A percentile compares a stretch with the other conserved stretches of the same genome.
Evolutionary conservation across 768 basidiomycete genomes (phyloP).

Genomic region (Hypholoma sublateritium): DNA sequence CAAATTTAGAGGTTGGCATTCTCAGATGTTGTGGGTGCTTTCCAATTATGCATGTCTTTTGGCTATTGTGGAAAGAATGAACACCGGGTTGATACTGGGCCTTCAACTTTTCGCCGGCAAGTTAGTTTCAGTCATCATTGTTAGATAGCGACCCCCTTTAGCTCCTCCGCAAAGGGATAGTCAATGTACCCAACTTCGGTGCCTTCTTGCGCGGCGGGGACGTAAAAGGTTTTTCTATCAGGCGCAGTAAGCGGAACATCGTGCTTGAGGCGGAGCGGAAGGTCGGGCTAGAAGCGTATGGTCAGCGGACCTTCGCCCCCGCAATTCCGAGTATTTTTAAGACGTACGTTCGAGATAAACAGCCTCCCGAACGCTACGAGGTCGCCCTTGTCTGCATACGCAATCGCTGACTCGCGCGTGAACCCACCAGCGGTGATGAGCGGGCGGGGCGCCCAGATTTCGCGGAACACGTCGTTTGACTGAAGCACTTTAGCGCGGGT

Average conservation of each 20-base stretch:
- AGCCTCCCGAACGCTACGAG: conserved; percentile 29
- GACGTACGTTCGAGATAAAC: conserved; percentile 33
- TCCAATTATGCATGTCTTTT: too few species aligned
- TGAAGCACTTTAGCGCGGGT: conserved; percentile 10
- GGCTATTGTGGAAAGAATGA: too few species aligned
- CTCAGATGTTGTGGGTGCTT: too few species aligned
- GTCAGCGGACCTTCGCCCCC: not conserved
- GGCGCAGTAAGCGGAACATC: conserved; percentile 30
- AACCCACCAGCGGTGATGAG: conserved; percentile 47
- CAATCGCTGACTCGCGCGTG: conserved; percentile 37
- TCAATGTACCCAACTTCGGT: conserved; percentile 28
- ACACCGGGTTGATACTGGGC: too few species aligned
- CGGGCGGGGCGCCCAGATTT: conserved; percentile 41
- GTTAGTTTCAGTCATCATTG: too few species aligned
- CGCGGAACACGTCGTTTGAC: conserved; percentile 43
- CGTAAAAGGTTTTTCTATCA: conserved; percentile 39
- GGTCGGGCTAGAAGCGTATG: conserved; percentile 36
- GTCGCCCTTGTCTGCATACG: conserved; percentile 32
- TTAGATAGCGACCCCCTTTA: not conserved
- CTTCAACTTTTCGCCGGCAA: too few species aligned
- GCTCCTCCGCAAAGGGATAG: conserved; percentile 23
- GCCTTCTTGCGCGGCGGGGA: conserved; percentile 22
- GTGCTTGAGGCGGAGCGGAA: conserved; percentile 33
- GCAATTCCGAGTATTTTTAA: conserved; percentile 4
- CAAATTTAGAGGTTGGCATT: too few species aligned